These are phyloP conservation scores for Pulicaria dysenterica DNA, from an alignment of 129 eudicot genomes.

Conservation along the genomic window DNA sequence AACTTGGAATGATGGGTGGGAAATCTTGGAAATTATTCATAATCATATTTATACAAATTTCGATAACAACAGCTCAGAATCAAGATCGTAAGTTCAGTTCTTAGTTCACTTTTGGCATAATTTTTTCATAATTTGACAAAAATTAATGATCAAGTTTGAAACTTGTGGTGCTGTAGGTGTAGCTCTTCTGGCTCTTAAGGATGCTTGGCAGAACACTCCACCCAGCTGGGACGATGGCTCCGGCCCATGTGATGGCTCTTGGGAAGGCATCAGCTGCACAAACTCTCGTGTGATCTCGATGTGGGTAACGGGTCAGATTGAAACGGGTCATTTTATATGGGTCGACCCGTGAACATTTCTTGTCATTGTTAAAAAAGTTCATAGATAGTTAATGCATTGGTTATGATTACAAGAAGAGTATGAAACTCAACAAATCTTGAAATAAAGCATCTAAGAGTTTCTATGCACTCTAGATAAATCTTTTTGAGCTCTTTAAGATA, in stretches of 20 bases:
- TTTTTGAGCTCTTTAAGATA: too few species aligned
- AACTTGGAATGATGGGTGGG: slow-evolving; percentile 18
- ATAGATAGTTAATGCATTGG: too few species aligned
- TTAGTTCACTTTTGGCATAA: neutral
- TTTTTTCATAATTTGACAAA: too few species aligned
- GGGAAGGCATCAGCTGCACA: slow-evolving; percentile 71
- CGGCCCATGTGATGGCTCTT: slow-evolving; percentile 54
- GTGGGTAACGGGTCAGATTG: slow-evolving; percentile 25
- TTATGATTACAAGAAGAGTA: too few species aligned
- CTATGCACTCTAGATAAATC: too few species aligned
- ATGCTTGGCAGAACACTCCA: slow-evolving; percentile 52
- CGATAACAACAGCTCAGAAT: slow-evolving; percentile 27
- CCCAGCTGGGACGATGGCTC: slow-evolving; percentile 53
- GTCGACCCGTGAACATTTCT: neutral
- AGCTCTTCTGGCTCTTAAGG: slow-evolving; percentile 48
- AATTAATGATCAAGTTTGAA: neutral
- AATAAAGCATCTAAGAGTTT: too few species aligned
- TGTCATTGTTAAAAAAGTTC: neutral
- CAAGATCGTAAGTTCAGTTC: slow-evolving; percentile 30
- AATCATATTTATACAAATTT: slow-evolving; percentile 27
- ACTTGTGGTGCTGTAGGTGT: slow-evolving; percentile 36
- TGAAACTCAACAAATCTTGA: too few species aligned
- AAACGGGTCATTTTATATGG: neutral
- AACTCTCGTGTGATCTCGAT: slow-evolving; percentile 55
- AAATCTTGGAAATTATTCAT: slow-evolving; percentile 12